These are phyloP conservation scores for Anastatica hierochuntica DNA, from an alignment of 345 rosid species.

Conservation along the genomic window DNA sequence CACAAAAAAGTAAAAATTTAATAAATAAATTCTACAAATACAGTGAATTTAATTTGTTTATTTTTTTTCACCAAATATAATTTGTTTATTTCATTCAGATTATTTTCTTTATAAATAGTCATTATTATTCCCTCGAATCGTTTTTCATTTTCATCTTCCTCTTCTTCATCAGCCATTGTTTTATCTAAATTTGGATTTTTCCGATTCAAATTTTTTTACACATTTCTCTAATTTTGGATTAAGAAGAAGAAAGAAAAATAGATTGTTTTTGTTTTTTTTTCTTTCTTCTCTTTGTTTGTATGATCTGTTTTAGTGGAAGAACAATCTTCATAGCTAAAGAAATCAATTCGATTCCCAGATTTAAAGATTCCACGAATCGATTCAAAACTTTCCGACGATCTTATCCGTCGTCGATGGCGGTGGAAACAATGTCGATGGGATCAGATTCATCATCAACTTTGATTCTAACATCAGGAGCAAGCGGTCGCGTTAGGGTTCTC, in stretches of 20 bases:
- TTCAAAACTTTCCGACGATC: slow-evolving; percentile 1
- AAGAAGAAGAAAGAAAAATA: not conserved
- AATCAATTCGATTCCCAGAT: not conserved
- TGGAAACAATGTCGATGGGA: slow-evolving; percentile 25
- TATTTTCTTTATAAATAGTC: too few relatives aligned
- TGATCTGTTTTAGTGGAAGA: slow-evolving; percentile 21
- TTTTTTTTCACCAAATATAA: too few relatives aligned
- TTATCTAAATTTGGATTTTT: slow-evolving; percentile 15
- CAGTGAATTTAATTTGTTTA: not conserved
- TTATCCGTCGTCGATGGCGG: slow-evolving; percentile 31
- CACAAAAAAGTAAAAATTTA: not conserved
- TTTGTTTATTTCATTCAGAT: too few relatives aligned
- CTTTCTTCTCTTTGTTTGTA: slow-evolving; percentile 14
- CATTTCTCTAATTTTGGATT: slow-evolving; percentile 21
- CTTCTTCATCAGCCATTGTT: not conserved
- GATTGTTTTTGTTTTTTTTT: not conserved
- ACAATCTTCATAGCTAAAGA: slow-evolving; percentile 12
- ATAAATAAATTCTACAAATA: not conserved
- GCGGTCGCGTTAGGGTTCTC: slow-evolving; percentile 62
- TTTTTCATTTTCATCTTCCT: slow-evolving; percentile 6
- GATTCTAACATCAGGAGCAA: slow-evolving; percentile 79
- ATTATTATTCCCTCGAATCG: not conserved
- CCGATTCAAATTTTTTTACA: too few relatives aligned
- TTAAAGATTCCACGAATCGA: not conserved
- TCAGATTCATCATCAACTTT: slow-evolving; percentile 34